Conservation (phyloP, 2,329 filamentous ascomycete genomes). For the Fusarium mexicanum region DNA sequence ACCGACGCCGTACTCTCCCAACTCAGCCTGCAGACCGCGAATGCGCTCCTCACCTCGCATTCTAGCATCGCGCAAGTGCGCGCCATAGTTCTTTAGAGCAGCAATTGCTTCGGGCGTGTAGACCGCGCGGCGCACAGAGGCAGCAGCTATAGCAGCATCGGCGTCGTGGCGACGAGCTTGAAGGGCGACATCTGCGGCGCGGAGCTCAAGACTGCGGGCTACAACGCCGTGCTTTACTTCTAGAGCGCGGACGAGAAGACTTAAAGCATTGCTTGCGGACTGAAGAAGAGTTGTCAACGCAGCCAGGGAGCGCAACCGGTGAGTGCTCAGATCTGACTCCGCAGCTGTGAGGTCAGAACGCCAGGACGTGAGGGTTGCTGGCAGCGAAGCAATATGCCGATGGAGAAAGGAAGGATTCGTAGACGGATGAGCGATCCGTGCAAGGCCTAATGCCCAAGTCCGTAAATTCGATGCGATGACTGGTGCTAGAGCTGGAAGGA, state of each 20-base stretch:
- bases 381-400: conserved; percentile 62
- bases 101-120: conserved; percentile 56
- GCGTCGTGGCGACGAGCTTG: conserved; percentile 54
- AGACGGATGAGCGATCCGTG: conserved; percentile 58
- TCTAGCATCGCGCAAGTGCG: conserved; percentile 60
- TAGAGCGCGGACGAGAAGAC: conserved; percentile 58
- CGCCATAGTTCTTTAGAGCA: conserved; percentile 58
- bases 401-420: conserved; percentile 68
- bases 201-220: conserved; percentile 62
- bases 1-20: conserved; percentile 61
- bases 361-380: conserved; percentile 52
- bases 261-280: conserved; percentile 51
- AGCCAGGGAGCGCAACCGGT: conserved; percentile 53
- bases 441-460: conserved; percentile 57
- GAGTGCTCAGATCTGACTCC: conserved; percentile 47
- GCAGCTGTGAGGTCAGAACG: conserved; percentile 45
- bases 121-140: conserved; percentile 50
- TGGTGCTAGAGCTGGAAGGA: conserved; percentile 59
- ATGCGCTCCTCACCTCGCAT: conserved; percentile 57
- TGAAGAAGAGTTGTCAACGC: conserved; percentile 53
- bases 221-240: conserved; percentile 65
- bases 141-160: conserved; percentile 50
- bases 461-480: conserved; percentile 62
- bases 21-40: conserved; percentile 52
- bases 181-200: conserved; percentile 56